phyloP scores from a whole-genome alignment of 192 early-diverging fungal genomes.

The Coemansia aciculifera region DNA sequence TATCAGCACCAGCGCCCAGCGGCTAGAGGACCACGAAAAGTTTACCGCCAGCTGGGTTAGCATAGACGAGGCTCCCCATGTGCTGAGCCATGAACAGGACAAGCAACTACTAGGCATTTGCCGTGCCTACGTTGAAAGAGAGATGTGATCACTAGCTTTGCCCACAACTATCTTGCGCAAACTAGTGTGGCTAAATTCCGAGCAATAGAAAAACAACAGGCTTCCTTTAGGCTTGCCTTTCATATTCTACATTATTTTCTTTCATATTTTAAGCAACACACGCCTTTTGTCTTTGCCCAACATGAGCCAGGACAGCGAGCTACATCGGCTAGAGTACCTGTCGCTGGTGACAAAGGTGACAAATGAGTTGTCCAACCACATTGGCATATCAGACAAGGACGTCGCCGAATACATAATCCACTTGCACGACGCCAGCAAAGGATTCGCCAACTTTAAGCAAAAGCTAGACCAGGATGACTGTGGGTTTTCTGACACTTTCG shows the following conservation, averaged over 20 bases:
- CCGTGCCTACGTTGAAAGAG: not conserved
- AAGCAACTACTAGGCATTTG: slow-evolving; percentile 15
- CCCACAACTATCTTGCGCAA: not conserved
- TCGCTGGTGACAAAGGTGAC: slow-evolving; percentile 88
- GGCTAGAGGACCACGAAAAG: slow-evolving; percentile 27
- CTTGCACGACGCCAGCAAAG: slow-evolving; percentile 71
- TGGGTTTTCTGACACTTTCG: slow-evolving; percentile 82
- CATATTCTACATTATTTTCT: not conserved
- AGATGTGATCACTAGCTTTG: not conserved
- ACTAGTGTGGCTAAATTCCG: not conserved
- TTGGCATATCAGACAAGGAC: slow-evolving; percentile 84
- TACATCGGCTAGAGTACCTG: slow-evolving; percentile 84
- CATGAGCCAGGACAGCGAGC: slow-evolving; percentile 29
- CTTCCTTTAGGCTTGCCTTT: too few species aligned
- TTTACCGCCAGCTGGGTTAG: slow-evolving; percentile 26
- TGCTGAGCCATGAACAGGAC: slow-evolving; percentile 27
- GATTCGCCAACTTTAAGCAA: slow-evolving; percentile 65
- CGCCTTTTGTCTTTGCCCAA: not conserved
- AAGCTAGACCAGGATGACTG: slow-evolving; percentile 69
- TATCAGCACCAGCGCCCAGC: slow-evolving; percentile 18
- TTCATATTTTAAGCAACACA: not conserved
- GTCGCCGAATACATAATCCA: slow-evolving; percentile 91
- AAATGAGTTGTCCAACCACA: slow-evolving; percentile 91
- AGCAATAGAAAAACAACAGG: not conserved
- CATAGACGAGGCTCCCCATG: not conserved